Evolutionary conservation across 768 basidiomycete genomes (phyloP).

Genomic region (Termitomyces sp.): DNA sequence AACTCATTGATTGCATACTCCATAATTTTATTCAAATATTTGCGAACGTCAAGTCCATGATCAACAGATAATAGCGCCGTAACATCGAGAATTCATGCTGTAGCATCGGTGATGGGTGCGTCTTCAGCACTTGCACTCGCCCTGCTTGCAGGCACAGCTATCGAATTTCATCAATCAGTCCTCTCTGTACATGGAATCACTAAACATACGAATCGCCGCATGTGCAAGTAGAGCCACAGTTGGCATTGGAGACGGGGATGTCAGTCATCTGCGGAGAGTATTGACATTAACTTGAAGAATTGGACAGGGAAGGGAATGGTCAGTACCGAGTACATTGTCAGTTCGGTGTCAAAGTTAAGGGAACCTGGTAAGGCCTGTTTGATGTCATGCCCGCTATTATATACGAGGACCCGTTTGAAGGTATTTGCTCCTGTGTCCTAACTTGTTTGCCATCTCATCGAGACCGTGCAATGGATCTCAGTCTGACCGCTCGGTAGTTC

Average conservation of each 20-base stretch:
- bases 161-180: neutral
- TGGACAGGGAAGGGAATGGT: neutral
- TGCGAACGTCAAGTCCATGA: neutral
- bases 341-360: neutral
- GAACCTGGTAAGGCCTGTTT: neutral
- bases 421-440: neutral
- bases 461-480: too few species aligned
- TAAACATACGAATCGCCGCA: conserved; percentile 8
- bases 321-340: conserved; percentile 7
- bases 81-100: neutral
- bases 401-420: neutral
- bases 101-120: neutral
- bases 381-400: neutral
- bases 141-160: conserved; percentile 13
- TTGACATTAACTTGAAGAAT: neutral
- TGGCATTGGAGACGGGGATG: conserved; percentile 2
- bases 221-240: conserved; percentile 8
- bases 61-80: neutral
- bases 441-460: neutral
- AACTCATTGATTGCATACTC: neutral
- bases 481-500: neutral
- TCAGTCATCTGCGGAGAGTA: neutral
- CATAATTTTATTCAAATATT: neutral
- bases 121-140: conserved; percentile 13
- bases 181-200: neutral